These are phyloP conservation scores for Zygoascus ofunaensis DNA, from an alignment of 805 yeast species.

Conservation along the genomic window DNA sequence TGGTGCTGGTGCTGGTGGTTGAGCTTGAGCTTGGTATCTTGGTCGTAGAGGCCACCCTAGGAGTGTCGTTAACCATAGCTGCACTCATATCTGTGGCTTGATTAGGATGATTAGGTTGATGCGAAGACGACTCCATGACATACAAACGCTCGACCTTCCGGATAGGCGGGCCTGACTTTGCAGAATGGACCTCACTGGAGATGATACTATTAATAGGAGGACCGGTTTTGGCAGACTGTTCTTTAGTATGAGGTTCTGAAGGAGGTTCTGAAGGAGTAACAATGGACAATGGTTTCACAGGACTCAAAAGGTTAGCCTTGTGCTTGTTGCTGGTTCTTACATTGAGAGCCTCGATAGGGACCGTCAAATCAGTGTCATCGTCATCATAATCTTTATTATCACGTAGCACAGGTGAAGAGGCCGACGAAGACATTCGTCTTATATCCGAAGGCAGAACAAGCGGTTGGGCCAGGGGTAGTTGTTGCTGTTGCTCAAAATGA, in stretches of 20 bases:
- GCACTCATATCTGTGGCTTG: neutral
- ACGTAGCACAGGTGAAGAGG: too few species aligned
- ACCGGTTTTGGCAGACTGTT: neutral
- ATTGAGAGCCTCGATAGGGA: too few species aligned
- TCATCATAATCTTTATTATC: too few species aligned
- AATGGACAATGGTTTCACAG: too few species aligned
- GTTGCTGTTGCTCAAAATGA: too few species aligned
- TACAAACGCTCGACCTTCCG: neutral
- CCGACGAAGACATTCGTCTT: too few species aligned
- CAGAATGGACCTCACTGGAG: neutral
- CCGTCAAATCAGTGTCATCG: too few species aligned
- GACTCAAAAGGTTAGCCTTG: too few species aligned
- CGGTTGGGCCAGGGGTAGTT: neutral
- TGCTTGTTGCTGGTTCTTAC: too few species aligned
- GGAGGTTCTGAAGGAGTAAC: too few species aligned
- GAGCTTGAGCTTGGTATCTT: neutral
- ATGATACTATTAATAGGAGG: neutral
- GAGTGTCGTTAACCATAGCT: too few species aligned
- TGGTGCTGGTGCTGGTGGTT: neutral
- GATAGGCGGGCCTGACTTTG: neutral
- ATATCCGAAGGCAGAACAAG: neutral
- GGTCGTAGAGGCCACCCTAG: neutral
- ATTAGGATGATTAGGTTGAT: neutral
- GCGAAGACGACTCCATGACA: neutral
- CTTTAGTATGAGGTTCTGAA: neutral